These are phyloP conservation scores for Lentinula sp. DNA, from an alignment of 768 basidiomycete genomes.

Conservation along the genomic window DNA sequence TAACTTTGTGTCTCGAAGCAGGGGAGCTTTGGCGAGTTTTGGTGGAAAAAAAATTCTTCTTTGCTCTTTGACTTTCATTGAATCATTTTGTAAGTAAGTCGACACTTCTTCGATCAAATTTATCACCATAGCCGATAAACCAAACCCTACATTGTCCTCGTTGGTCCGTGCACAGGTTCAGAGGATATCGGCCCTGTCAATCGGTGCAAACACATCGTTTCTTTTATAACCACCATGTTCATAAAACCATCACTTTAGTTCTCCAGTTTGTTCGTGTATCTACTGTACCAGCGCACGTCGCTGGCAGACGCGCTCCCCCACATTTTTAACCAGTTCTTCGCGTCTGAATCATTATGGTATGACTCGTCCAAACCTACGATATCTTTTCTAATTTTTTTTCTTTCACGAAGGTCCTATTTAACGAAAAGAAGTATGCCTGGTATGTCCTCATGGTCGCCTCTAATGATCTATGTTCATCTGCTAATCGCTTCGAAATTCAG, in stretches of 20 bases:
- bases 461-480: neutral
- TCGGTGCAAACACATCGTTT: neutral
- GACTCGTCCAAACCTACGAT: constrained; percentile 7
- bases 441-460: constrained; percentile 24
- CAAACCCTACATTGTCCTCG: neutral
- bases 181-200: constrained; percentile 3
- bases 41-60: neutral
- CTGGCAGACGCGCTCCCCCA: constrained; percentile 45
- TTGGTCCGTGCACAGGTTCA: constrained; percentile 1
- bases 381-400: neutral
- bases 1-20: neutral
- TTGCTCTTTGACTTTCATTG: neutral
- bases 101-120: neutral
- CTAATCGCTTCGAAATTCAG: constrained; percentile 27
- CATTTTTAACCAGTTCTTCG: constrained; percentile 11
- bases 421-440: constrained; percentile 81
- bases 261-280: constrained; percentile 11
- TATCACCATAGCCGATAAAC: neutral
- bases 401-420: constrained; percentile 55
- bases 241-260: neutral
- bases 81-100: neutral
- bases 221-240: constrained; percentile 5
- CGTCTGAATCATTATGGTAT: constrained; percentile 33
- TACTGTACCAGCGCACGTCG: constrained; percentile 48
- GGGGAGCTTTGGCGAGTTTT: neutral